Conservation (phyloP, 2,329 filamentous ascomycete species). For the Neofusicoccum sp. region DNA sequence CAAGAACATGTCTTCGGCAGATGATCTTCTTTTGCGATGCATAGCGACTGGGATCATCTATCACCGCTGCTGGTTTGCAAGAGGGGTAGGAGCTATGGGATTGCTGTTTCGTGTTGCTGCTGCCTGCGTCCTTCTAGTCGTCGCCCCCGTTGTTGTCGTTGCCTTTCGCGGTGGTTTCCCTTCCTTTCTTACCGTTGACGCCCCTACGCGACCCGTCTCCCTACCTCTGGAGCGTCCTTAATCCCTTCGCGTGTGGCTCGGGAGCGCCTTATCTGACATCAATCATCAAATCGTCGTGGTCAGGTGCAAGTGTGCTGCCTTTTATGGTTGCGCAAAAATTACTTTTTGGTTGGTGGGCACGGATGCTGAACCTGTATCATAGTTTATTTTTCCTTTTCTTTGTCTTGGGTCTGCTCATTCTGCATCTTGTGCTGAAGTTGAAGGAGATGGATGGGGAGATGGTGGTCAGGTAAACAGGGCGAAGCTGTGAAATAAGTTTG, state of each 20-base stretch:
- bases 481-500: conserved; percentile 9
- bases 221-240: not conserved
- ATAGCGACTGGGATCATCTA: conserved; percentile 15
- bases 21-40: conserved; percentile 16
- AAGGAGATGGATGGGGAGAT: not conserved
- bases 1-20: not conserved
- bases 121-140: not conserved
- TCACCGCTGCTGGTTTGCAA: not conserved
- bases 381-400: not conserved
- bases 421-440: not conserved
- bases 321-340: not conserved
- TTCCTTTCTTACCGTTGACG: not conserved
- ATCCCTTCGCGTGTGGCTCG: not conserved
- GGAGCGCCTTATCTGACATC: not conserved
- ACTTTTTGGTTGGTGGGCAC: not conserved
- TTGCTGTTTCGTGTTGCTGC: conserved; percentile 9
- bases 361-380: conserved; percentile 2
- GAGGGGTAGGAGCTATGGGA: conserved; percentile 5
- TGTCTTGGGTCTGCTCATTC: not conserved
- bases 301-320: not conserved
- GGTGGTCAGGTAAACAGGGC: not conserved
- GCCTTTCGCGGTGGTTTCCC: not conserved
- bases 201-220: not conserved
- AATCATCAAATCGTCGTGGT: not conserved
- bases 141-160: not conserved